A percentile compares a stretch with the other conserved stretches of the same genome.
These are phyloP conservation scores for Smithsoniella earleae DNA, from an alignment of 163 green algal genomes.

Conservation along the genomic window DNA sequence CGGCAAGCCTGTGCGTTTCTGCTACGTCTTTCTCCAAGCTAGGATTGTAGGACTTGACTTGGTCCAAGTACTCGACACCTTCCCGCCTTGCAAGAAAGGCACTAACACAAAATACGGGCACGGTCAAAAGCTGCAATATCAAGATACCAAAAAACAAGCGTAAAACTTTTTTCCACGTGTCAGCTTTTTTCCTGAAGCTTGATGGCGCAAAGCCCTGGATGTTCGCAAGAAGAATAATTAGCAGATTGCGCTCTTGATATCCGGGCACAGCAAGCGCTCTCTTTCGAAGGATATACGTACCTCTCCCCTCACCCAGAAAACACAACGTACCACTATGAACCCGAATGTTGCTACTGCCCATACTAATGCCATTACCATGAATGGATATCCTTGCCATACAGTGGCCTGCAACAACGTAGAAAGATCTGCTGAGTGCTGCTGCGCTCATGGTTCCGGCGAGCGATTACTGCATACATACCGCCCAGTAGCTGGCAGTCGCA, in stretches of 20 bases:
- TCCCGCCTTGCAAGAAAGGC: not conserved
- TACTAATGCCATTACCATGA: not conserved
- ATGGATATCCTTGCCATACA: conserved; percentile 7
- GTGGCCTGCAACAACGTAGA: not conserved
- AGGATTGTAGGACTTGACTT: too few relatives aligned
- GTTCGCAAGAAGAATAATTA: not conserved
- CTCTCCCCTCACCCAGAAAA: not conserved
- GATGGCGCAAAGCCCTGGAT: not conserved
- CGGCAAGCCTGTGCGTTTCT: not conserved
- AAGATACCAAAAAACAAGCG: not conserved
- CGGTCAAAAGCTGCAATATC: not conserved
- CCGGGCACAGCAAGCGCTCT: not conserved
- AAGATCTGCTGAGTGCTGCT: too few relatives aligned
- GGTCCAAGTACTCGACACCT: too few relatives aligned
- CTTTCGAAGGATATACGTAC: not conserved
- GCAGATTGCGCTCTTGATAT: not conserved
- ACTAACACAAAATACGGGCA: not conserved
- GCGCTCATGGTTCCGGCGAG: not conserved
- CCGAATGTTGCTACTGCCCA: not conserved
- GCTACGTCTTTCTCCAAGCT: not conserved
- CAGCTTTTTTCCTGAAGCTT: not conserved
- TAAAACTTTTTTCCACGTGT: not conserved
- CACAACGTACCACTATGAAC: not conserved
- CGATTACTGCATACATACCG: not conserved
- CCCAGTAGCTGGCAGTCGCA: not conserved